Evolutionary conservation across 257 asterid genomes (phyloP).

Genomic region (Solanum paucissectum): DNA sequence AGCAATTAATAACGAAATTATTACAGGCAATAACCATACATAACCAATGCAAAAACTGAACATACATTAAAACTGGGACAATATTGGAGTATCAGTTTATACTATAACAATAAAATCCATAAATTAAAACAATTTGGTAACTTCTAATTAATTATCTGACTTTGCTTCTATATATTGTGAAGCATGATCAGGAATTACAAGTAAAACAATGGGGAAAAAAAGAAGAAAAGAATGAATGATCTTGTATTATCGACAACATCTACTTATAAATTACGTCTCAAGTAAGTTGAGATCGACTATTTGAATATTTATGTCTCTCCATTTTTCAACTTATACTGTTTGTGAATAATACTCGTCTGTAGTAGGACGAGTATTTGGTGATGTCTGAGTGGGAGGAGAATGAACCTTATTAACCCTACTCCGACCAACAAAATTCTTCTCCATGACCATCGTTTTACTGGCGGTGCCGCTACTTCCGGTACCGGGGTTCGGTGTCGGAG

Average conservation of each 20-base stretch:
- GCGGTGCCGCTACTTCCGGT: not conserved
- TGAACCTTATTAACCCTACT: not conserved
- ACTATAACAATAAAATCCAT: not conserved
- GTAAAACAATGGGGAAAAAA: not conserved
- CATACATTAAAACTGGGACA: not conserved
- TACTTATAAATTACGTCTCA: not conserved
- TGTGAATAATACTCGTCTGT: not conserved
- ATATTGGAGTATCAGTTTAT: not conserved
- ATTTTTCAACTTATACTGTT: not conserved
- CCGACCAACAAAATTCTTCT: not conserved
- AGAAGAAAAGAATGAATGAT: not conserved
- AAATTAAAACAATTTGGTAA: not conserved
- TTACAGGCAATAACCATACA: not conserved
- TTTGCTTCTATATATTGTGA: not conserved
- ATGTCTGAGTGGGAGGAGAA: not conserved
- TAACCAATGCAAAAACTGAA: not conserved
- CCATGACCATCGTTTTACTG: not conserved
- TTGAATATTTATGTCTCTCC: not conserved
- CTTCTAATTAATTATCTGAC: not conserved
- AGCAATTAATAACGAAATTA: not conserved
- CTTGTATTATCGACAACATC: not conserved
- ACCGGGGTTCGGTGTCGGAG: not conserved
- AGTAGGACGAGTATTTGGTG: not conserved
- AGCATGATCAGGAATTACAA: not conserved
- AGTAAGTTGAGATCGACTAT: not conserved